These are phyloP conservation scores for Lumnitzera racemosa DNA, from an alignment of 345 rosid genomes.

Conservation along the genomic window DNA sequence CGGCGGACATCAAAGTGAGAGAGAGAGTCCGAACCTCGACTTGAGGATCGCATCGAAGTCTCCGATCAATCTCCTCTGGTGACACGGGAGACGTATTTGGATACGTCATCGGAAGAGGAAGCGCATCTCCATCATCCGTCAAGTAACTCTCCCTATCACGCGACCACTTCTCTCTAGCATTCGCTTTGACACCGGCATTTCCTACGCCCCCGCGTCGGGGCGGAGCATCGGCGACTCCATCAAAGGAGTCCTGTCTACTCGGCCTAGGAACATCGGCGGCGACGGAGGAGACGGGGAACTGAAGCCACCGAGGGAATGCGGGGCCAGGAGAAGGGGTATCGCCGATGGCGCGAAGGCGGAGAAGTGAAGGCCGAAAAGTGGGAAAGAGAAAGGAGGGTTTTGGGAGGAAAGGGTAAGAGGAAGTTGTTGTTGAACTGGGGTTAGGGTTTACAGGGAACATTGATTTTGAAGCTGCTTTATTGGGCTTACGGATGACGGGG, in stretches of 20 bases:
- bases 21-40: slow-evolving; percentile 41
- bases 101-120: slow-evolving; percentile 93
- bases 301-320: slow-evolving; percentile 41
- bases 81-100: slow-evolving; percentile 75
- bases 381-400: slow-evolving; percentile 20
- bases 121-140: slow-evolving; percentile 58
- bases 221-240: slow-evolving; percentile 16
- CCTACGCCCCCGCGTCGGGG: slow-evolving; percentile 14
- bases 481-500: not conserved
- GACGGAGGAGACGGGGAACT: slow-evolving; percentile 28
- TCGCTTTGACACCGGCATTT: slow-evolving; percentile 31
- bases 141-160: slow-evolving; percentile 73
- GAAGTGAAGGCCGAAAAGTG: slow-evolving; percentile 24
- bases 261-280: slow-evolving; percentile 42
- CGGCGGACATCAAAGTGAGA: not conserved
- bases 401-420: slow-evolving; percentile 7
- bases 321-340: slow-evolving; percentile 44
- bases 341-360: slow-evolving; percentile 55
- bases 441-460: slow-evolving; percentile 58
- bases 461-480: slow-evolving; percentile 3
- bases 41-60: slow-evolving; percentile 66
- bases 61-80: slow-evolving; percentile 61
- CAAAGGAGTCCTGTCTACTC: slow-evolving; percentile 35
- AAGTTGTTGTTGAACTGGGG: slow-evolving; percentile 26
- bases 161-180: slow-evolving; percentile 73